Conservation (phyloP, 2,329 filamentous ascomycete species). For the Cercospora sp. region DNA sequence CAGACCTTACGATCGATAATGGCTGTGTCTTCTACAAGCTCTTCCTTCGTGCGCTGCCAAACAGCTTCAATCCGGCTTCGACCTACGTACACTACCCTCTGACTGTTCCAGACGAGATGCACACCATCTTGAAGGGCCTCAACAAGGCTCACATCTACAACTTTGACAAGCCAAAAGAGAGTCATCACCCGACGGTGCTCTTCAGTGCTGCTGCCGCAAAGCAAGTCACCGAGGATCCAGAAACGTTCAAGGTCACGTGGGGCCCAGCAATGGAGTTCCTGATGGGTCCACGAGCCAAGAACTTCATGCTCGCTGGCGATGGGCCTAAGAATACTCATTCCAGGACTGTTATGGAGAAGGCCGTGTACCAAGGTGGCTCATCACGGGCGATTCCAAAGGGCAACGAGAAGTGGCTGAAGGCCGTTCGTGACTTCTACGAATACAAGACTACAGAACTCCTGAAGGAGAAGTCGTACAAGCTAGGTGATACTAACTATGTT, state of each 20-base stretch:
- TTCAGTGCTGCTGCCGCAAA: slow-evolving; percentile 50
- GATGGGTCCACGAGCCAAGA: slow-evolving; percentile 46
- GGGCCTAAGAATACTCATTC: slow-evolving; percentile 45
- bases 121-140: slow-evolving; percentile 46
- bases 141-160: slow-evolving; percentile 47
- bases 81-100: slow-evolving; percentile 55
- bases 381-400: slow-evolving; percentile 33
- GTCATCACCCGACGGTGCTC: slow-evolving; percentile 44
- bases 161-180: slow-evolving; percentile 34
- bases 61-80: slow-evolving; percentile 51
- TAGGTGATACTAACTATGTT: slow-evolving; percentile 49
- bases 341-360: slow-evolving; percentile 46
- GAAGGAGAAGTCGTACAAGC: slow-evolving; percentile 48
- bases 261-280: slow-evolving; percentile 49
- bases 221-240: slow-evolving; percentile 46
- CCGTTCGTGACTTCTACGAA: slow-evolving; percentile 52
- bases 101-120: slow-evolving; percentile 51
- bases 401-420: slow-evolving; percentile 47
- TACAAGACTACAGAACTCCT: slow-evolving; percentile 50
- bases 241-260: slow-evolving; percentile 52
- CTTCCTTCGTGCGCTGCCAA: slow-evolving; percentile 53
- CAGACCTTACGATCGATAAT: slow-evolving; percentile 48
- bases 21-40: slow-evolving; percentile 56
- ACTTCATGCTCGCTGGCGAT: slow-evolving; percentile 54
- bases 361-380: slow-evolving; percentile 44